Evolutionary conservation across 306 rosid genomes (phyloP).

Genomic region (Ochetophila trinervis): DNA sequence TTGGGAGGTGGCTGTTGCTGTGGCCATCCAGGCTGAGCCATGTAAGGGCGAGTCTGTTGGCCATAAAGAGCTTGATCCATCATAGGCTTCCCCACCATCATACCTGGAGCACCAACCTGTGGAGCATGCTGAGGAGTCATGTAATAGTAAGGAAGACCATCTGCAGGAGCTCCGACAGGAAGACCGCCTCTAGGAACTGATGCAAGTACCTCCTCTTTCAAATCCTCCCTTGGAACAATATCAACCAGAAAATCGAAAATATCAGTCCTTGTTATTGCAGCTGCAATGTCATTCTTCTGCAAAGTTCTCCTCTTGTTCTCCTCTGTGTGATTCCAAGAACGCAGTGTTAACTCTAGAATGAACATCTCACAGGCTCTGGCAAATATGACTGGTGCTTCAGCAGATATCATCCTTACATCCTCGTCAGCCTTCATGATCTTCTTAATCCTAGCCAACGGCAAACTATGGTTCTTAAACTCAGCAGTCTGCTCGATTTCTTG

Average conservation of each 20-base stretch:
- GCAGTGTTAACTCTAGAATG: constrained; percentile 54
- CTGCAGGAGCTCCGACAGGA: constrained; percentile 36
- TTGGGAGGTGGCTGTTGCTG: constrained; percentile 31
- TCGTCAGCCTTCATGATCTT: constrained; percentile 64
- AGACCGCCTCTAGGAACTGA: constrained; percentile 33
- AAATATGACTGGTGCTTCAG: constrained; percentile 53
- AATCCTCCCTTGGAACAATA: constrained; percentile 47
- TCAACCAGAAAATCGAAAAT: constrained; percentile 60
- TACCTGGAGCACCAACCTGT: constrained; percentile 35
- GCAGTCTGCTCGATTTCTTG: constrained; percentile 37
- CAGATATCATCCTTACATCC: constrained; percentile 58
- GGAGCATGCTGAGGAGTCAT: constrained; percentile 40
- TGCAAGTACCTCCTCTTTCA: constrained; percentile 38
- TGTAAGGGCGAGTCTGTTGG: constrained; percentile 29
- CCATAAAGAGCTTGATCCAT: constrained; percentile 35
- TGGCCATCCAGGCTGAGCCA: constrained; percentile 36
- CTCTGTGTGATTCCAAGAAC: constrained; percentile 55
- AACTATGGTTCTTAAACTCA: constrained; percentile 39
- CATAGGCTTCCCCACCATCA: constrained; percentile 45
- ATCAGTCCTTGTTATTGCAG: constrained; percentile 54
- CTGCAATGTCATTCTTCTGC: constrained; percentile 56
- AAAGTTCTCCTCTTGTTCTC: constrained; percentile 50
- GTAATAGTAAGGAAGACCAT: constrained; percentile 48
- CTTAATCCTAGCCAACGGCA: constrained; percentile 66
- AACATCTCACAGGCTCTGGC: constrained; percentile 76